Evolutionary conservation across 345 rosid species (phyloP), one percentile per base, ranked within the genome.

Genomic region (Limnanthes douglasii): DNA sequence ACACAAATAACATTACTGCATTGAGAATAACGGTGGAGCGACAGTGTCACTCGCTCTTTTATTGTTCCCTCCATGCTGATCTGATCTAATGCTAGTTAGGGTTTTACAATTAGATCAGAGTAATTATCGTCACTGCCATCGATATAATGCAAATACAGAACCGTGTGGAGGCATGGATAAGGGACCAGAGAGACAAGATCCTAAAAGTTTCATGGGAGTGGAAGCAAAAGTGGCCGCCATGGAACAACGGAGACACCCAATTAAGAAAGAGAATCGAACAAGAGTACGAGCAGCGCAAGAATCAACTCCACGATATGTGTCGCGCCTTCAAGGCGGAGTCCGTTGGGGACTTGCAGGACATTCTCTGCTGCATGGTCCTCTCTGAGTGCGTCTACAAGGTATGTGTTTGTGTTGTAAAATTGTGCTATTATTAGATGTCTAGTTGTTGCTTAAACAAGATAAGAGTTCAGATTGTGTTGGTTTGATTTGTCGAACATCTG

Each of bases 371-470:
- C 73, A 79, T 88, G 97, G 93, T 88, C 33, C 83, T 83, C 37
- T 70, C 95, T 5, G 93, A 83, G 62, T 88, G 95, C 65, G 95
- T 79, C 43, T 88, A 83, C 56, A 88, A 88, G 93, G 97, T 78
- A 25, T 36, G 15, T 18, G 20, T 36, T 34, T 19, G 18, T 4
- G 28, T 2, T 28, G 4, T 26, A 31, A 14, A 9, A 3, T 6
- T 43, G 4, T 15, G 9, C 9, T 29, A n/a, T 1, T 2, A 12
- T 1, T 4, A 8, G n/a, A 5, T 3, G 3, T 26, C 10, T 9
- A 39, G 2, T 18, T 7, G 18, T 10, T 15, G 22, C 12, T 33
- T 25, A 40, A 23, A 8, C 33, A 11, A 26, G 34, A 16, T n/a
- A n/a, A n/a, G n/a, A n/a, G n/a, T n/a, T n/a, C n/a, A n/a, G n/a